Conservation (phyloP, 1,284 basidiomycete species). For the Rhodotorula sp. region DNA sequence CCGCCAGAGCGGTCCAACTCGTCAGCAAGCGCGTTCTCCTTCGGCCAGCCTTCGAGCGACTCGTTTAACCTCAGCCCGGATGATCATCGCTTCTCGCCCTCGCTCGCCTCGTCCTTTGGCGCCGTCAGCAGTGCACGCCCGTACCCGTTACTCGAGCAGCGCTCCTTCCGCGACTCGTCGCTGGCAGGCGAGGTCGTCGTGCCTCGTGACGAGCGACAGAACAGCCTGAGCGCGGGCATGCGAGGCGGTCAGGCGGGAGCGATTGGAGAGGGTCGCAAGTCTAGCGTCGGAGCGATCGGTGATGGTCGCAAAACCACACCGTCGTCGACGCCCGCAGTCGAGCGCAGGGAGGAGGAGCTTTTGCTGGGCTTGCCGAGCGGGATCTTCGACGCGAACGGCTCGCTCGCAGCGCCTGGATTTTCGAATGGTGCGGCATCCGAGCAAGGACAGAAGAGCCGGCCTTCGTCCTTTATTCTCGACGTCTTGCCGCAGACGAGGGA, state of each 20-base stretch:
- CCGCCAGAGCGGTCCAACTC: constrained; percentile 2
- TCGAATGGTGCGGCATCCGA: neutral
- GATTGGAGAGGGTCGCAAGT: constrained; percentile 15
- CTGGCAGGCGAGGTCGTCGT: constrained; percentile 23
- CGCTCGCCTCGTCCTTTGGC: constrained; percentile 1
- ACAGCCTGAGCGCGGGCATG: neutral
- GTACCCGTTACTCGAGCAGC: constrained; percentile 23
- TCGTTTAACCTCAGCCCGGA: neutral
- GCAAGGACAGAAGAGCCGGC: constrained; percentile 16
- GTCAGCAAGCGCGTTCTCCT: neutral
- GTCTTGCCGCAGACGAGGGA: constrained; percentile 32
- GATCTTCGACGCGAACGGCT: constrained; percentile 12
- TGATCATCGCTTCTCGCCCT: neutral
- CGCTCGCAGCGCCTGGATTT: neutral
- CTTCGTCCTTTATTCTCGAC: constrained; percentile 40
- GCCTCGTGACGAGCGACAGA: neutral
- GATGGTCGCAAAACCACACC: constrained; percentile 19
- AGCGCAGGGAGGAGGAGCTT: constrained; percentile 12
- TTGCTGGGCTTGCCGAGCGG: constrained; percentile 14
- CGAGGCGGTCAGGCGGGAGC: constrained; percentile 8
- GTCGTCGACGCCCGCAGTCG: neutral
- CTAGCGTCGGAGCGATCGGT: constrained; percentile 27
- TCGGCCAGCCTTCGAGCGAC: neutral
- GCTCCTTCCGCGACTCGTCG: constrained; percentile 28
- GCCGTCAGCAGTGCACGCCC: constrained; percentile 13